Percentiles rank a stretch among this genome's conserved stretches.
Evolutionary conservation across 2,329 filamentous ascomycete genomes (phyloP).

Genomic region (Botrytis aclada): DNA sequence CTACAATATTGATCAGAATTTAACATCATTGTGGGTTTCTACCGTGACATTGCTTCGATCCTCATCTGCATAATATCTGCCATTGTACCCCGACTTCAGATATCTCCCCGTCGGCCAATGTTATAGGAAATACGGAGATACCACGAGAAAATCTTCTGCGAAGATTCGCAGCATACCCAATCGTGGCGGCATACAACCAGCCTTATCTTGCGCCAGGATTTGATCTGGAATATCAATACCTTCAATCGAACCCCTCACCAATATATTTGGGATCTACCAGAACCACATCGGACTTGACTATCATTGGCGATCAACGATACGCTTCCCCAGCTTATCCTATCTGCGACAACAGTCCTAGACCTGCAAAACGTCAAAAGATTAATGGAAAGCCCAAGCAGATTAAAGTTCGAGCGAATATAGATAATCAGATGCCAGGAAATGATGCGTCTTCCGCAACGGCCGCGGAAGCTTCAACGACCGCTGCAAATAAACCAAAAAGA

Average conservation of each 20-base stretch:
- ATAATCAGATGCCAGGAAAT: constrained; percentile 33
- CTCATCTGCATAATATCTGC: not conserved
- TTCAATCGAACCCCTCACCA: constrained; percentile 27
- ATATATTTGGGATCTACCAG: constrained; percentile 31
- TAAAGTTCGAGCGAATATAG: constrained; percentile 24
- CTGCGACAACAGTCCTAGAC: constrained; percentile 28
- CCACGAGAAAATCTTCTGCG: constrained; percentile 28
- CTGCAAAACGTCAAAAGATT: constrained; percentile 29
- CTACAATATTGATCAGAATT: not conserved
- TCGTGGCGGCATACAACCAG: constrained; percentile 36
- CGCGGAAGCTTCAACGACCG: constrained; percentile 23
- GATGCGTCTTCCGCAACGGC: constrained; percentile 24
- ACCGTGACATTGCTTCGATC: not conserved
- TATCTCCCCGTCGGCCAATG: constrained; percentile 25
- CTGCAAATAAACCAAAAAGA: constrained; percentile 65
- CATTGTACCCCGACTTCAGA: not conserved
- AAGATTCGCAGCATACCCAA: constrained; percentile 35
- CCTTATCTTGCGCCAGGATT: constrained; percentile 33
- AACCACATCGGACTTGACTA: constrained; percentile 33
- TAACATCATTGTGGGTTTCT: not conserved
- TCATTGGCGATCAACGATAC: constrained; percentile 34
- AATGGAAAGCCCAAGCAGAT: constrained; percentile 20
- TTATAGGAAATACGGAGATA: constrained; percentile 22
- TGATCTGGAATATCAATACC: constrained; percentile 33
- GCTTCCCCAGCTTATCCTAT: constrained; percentile 26